Evolutionary conservation across 139 green algal species (phyloP).

Genomic region (Tetraselmis chui): DNA sequence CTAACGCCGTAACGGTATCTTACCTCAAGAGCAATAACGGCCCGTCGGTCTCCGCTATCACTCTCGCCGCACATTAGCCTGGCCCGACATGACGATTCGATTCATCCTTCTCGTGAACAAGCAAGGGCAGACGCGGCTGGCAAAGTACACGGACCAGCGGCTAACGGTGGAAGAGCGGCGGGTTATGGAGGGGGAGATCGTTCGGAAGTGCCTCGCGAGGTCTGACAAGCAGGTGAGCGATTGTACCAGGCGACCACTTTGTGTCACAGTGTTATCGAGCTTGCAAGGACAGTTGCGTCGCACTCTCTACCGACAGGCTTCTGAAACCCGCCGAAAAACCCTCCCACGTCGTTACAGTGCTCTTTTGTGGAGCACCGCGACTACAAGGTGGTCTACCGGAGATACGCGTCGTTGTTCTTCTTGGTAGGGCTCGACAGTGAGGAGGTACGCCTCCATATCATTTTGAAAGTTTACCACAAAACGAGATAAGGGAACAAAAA

Average conservation of each 20-base stretch:
- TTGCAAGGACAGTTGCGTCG: too few relatives aligned
- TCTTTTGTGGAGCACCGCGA: slow-evolving; percentile 91
- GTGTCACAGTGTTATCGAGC: too few relatives aligned
- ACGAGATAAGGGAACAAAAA: too few relatives aligned
- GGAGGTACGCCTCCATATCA: slow-evolving; percentile 59
- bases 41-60: too few relatives aligned
- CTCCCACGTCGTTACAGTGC: too few relatives aligned
- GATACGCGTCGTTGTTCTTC: slow-evolving; percentile 97
- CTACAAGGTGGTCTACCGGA: slow-evolving; percentile 90
- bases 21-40: too few relatives aligned
- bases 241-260: too few relatives aligned
- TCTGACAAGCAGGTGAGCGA: slow-evolving; percentile 81
- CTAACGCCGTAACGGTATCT: too few relatives aligned
- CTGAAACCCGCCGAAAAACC: too few relatives aligned
- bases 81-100: slow-evolving; percentile 60
- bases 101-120: slow-evolving; percentile 98
- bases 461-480: too few relatives aligned
- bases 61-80: too few relatives aligned
- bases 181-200: slow-evolving; percentile 87
- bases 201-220: slow-evolving; percentile 88
- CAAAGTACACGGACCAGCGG: slow-evolving; percentile 86
- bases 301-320: too few relatives aligned
- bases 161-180: slow-evolving; percentile 69
- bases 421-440: slow-evolving; percentile 91
- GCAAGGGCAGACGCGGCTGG: slow-evolving; percentile 94